Conservation (phyloP, 2,329 filamentous ascomycete genomes). For the Colletotrichum lentis region DNA sequence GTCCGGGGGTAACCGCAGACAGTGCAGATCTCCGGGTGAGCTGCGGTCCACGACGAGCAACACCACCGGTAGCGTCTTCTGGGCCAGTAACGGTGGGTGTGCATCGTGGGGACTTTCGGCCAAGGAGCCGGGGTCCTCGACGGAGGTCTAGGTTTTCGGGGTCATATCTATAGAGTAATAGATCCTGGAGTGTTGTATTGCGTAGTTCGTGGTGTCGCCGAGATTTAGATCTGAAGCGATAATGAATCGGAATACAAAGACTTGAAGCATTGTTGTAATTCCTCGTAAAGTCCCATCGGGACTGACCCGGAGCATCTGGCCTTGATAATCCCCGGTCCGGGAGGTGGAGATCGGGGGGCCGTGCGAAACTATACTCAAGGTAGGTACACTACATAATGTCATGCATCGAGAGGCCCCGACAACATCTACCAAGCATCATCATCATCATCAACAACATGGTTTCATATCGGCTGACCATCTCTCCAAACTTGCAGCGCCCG, state of each 20-base stretch:
- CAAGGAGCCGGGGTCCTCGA: neutral
- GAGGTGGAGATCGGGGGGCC: conserved; percentile 3
- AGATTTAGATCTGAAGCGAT: too few species aligned
- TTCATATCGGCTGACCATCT: too few species aligned
- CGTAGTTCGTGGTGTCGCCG: too few species aligned
- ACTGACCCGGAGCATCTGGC: neutral
- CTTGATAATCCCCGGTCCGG: conserved; percentile 3
- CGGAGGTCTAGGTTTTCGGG: neutral
- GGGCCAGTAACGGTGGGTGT: conserved; percentile 30
- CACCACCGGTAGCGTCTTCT: neutral
- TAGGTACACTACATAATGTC: too few species aligned
- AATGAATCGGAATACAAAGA: neutral
- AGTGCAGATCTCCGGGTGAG: conserved; percentile 5
- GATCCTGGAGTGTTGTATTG: neutral
- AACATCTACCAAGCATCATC: too few species aligned
- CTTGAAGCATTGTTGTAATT: neutral
- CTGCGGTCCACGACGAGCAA: conserved; percentile 9
- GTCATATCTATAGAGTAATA: neutral
- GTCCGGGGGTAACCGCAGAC: neutral
- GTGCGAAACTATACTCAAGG: neutral
- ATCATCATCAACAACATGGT: too few species aligned
- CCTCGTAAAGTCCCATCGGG: neutral
- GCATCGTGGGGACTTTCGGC: conserved; percentile 20
- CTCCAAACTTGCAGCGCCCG: too few species aligned
- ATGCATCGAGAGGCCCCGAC: too few species aligned